Base-by-base conservation (phyloP, 139 green algal species). In the Auxenochlorella protothecoides region DNA sequence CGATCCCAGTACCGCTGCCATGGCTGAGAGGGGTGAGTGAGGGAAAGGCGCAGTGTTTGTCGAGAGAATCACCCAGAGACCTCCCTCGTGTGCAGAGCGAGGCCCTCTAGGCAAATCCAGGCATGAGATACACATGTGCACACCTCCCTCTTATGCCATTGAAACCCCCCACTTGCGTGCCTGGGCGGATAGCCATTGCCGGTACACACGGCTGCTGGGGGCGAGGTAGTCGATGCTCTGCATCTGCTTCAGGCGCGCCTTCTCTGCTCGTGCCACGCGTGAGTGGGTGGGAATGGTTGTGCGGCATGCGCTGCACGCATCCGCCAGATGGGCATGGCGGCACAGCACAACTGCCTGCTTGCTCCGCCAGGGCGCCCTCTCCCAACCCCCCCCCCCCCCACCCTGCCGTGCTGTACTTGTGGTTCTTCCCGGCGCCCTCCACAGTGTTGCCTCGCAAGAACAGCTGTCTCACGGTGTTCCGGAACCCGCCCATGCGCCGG, bases 201-300 rank as follows among this genome's bases (percentile, higher is more conserved):
- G 76, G 80, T 92, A 97, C 5, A 90, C 87, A 3, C 78, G 79
- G 56, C 76, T 88, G 82, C 90, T 92, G 72, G 88, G 88, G 10
- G 91, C 82, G 51, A 96, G 78, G 80, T 96, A 97, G 82, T 97
- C 90, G 53, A 96, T 94, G 72, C 79, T 87, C 78, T 96, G 87
- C 55, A 88, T 80, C 15, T 84, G 73, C 53, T 79, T 80, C 60
- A 94, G 77, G 67, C 80, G 81, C n/a, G 71, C 68, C 12, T 83
- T 85, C 76, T 96, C 27, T 44, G 27, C 27, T 44, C 27, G 1
- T 44, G 27, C 27, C 27, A 44, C 27, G 27, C 27, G 27, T 44
- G 27, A 44, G 27, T 44, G 27, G 27, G 27, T 44, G 27, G 27
- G 27, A 44, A 44, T 44, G 27, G 27, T 44, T 44, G 27, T 44